These are phyloP conservation scores for Scenedesmus sp. DNA, from an alignment of 163 green algal species.

Conservation along the genomic window DNA sequence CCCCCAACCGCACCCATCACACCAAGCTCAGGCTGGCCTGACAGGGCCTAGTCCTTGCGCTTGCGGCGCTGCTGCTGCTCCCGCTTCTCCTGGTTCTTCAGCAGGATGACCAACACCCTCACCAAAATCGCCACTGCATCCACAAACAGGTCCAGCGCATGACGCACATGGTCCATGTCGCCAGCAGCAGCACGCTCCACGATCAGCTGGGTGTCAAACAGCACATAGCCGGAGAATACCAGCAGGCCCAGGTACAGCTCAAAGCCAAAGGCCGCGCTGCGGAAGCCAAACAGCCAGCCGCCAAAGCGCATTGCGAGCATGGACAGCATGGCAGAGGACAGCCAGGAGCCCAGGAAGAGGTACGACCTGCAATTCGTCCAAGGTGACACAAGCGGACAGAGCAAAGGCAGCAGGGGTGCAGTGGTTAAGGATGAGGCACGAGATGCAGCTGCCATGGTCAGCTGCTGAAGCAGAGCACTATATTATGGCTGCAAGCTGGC, in stretches of 20 bases:
- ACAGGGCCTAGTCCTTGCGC: constrained; percentile 19
- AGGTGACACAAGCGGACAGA: not conserved
- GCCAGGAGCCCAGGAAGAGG: constrained; percentile 77
- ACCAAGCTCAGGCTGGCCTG: not conserved
- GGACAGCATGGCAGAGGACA: constrained; percentile 73
- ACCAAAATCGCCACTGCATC: constrained; percentile 84
- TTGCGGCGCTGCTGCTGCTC: constrained; percentile 31
- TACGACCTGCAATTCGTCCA: constrained; percentile 53
- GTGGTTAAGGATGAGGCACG: no score
- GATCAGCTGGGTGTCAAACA: constrained; percentile 61
- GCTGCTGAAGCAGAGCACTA: not conserved
- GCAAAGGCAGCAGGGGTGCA: not conserved
- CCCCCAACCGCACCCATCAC: no score
- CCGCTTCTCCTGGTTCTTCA: constrained; percentile 68
- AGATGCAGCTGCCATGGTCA: no score
- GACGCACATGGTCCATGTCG: constrained; percentile 76
- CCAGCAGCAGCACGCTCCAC: constrained; percentile 79
- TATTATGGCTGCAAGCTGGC: no score
- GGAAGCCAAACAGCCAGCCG: constrained; percentile 73
- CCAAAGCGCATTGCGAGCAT: constrained; percentile 67
- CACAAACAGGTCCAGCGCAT: constrained; percentile 85
- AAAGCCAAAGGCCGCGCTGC: constrained; percentile 48
- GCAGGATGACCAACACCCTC: constrained; percentile 84
- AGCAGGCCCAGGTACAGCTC: constrained; percentile 87
- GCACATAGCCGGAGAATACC: constrained; percentile 71